Conservation (phyloP, 805 yeast genomes). For the Danielozyma ontarioensis region DNA sequence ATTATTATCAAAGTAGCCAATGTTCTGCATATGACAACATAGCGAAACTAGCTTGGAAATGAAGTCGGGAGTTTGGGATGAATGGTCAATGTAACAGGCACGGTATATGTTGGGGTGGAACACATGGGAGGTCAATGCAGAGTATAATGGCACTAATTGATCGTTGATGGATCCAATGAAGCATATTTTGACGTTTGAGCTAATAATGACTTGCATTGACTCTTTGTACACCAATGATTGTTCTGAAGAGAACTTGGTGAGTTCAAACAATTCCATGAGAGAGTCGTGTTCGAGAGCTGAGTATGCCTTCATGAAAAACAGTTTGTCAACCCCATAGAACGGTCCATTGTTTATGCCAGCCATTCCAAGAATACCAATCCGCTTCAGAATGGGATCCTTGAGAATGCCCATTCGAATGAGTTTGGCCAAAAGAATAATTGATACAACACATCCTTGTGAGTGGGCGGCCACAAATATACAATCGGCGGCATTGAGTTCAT, state of each 20-base stretch:
- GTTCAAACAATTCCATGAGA: slow-evolving; percentile 77
- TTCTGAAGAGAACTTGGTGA: slow-evolving; percentile 68
- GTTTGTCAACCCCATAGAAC: slow-evolving; percentile 83
- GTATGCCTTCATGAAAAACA: slow-evolving; percentile 78
- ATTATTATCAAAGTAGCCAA: slow-evolving; percentile 81
- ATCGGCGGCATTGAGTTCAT: slow-evolving; percentile 63
- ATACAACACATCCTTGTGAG: slow-evolving; percentile 94
- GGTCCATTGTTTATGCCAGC: slow-evolving; percentile 97
- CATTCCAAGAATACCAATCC: slow-evolving; percentile 80
- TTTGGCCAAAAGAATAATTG: slow-evolving; percentile 70
- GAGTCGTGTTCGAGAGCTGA: slow-evolving; percentile 89
- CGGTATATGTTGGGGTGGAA: slow-evolving; percentile 87
- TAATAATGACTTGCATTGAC: slow-evolving; percentile 58
- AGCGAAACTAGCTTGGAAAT: slow-evolving; percentile 68
- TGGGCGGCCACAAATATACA: slow-evolving; percentile 89
- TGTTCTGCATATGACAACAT: slow-evolving; percentile 67
- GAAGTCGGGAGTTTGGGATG: slow-evolving; percentile 73
- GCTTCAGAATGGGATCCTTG: slow-evolving; percentile 35
- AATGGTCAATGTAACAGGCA: slow-evolving; percentile 84
- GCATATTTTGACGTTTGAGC: slow-evolving; percentile 69
- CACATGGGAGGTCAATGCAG: slow-evolving; percentile 76
- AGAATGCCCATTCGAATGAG: slow-evolving; percentile 54
- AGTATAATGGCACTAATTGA: slow-evolving; percentile 88
- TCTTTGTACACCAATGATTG: slow-evolving; percentile 70
- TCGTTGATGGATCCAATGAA: slow-evolving; percentile 90